Percentiles rank a stretch among this genome's conserved stretches.
Evolutionary conservation across 306 rosid genomes (phyloP).

Genomic region (Acacia acuminata): DNA sequence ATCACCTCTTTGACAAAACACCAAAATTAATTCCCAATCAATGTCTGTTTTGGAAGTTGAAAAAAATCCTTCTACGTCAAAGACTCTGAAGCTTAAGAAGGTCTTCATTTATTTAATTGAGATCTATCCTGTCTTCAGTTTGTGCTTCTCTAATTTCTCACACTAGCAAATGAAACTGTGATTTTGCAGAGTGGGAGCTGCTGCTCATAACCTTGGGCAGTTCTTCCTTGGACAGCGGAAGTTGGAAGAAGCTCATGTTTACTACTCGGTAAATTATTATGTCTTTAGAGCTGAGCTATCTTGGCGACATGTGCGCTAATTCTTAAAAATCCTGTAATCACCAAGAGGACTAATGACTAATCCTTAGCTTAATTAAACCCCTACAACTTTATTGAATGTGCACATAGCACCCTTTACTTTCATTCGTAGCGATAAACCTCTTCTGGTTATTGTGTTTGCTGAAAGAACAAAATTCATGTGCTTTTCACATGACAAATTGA

Average conservation of each 20-base stretch:
- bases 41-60: not conserved
- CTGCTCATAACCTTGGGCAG: conserved; percentile 89
- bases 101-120: not conserved
- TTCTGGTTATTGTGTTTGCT: too few species aligned
- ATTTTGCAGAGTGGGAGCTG: conserved; percentile 70
- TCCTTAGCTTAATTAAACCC: conserved; percentile 4
- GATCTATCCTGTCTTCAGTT: not conserved
- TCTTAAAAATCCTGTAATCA: not conserved
- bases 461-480: too few species aligned
- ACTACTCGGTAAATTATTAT: conserved; percentile 63
- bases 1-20: not conserved
- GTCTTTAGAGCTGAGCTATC: not conserved
- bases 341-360: conserved; percentile 9
- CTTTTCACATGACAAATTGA: too few species aligned
- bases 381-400: conserved; percentile 11
- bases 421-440: too few species aligned
- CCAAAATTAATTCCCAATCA: not conserved
- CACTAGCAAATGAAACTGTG: conserved; percentile 23
- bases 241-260: conserved; percentile 65
- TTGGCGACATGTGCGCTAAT: not conserved
- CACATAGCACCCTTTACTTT: not conserved
- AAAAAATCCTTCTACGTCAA: too few species aligned
- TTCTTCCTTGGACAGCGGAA: conserved; percentile 70
- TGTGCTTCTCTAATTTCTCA: conserved; percentile 9
- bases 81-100: not conserved